Percentiles rank a stretch among this genome's conserved stretches.
phyloP scores from a whole-genome alignment of 495 filamentous ascomycete species.

The Aspergillus conjunctus region DNA sequence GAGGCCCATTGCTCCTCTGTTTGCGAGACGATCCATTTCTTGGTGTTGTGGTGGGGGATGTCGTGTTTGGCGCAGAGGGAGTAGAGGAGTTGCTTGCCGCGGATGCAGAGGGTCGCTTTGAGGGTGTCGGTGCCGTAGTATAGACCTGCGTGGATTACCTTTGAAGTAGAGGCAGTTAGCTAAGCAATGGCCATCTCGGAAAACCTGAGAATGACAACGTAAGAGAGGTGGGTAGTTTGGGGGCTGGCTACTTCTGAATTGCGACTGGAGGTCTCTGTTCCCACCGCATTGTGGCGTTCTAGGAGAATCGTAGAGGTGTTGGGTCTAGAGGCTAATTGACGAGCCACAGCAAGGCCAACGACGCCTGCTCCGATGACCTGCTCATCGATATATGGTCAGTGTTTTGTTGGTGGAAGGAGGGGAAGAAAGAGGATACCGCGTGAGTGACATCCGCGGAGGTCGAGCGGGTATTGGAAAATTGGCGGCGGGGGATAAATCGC shows the following conservation, averaged over 20 bases:
- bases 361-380: conserved; percentile 89
- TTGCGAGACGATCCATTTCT: conserved; percentile 97
- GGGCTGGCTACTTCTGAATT: conserved; percentile 75
- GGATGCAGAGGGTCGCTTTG: conserved; percentile 83
- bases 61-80: conserved; percentile 64
- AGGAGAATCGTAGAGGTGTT: conserved; percentile 74
- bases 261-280: conserved; percentile 88
- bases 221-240: not conserved
- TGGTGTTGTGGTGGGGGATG: conserved; percentile 73
- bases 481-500: conserved; percentile 29
- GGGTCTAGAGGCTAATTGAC: conserved; percentile 65
- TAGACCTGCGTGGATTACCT: conserved; percentile 94
- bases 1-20: conserved; percentile 65
- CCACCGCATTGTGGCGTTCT: conserved; percentile 74
- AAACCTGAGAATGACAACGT: not conserved
- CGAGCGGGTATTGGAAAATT: conserved; percentile 42
- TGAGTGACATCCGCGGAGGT: conserved; percentile 75
- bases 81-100: conserved; percentile 77
- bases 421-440: conserved; percentile 53
- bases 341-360: conserved; percentile 87
- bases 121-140: conserved; percentile 80
- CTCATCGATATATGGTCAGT: not conserved
- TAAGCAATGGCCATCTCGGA: not conserved
- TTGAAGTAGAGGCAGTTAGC: not conserved
- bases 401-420: not conserved